These are phyloP conservation scores for Anacardium occidentale DNA, from an alignment of 345 rosid species.

Conservation along the genomic window DNA sequence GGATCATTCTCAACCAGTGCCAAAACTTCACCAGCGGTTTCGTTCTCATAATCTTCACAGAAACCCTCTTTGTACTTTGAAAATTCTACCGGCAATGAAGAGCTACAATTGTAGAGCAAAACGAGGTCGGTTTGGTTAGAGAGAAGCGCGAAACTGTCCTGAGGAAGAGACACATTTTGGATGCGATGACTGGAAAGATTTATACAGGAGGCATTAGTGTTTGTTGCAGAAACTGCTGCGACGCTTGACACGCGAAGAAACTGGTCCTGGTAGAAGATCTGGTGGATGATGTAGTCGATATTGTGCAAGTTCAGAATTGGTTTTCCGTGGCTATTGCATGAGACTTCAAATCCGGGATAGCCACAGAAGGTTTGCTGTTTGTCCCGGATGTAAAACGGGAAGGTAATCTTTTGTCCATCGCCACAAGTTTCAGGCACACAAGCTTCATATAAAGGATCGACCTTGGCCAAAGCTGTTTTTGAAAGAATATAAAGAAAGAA, in stretches of 20 bases:
- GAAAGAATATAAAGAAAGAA: slow-evolving; percentile 11
- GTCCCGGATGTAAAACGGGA: slow-evolving; percentile 37
- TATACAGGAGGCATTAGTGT: not conserved
- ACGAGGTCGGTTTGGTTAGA: not conserved
- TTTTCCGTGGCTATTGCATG: slow-evolving; percentile 26
- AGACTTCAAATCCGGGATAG: slow-evolving; percentile 43
- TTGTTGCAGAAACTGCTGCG: slow-evolving; percentile 8
- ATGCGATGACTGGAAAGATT: slow-evolving; percentile 1
- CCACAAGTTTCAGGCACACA: slow-evolving; percentile 32
- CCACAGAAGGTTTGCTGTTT: slow-evolving; percentile 39
- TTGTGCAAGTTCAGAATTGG: slow-evolving; percentile 24
- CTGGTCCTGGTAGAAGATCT: slow-evolving; percentile 33
- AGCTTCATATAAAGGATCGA: slow-evolving; percentile 20
- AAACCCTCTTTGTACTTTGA: slow-evolving; percentile 4
- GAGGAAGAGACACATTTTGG: slow-evolving; percentile 30
- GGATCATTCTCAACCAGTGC: not conserved
- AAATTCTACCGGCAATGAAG: not conserved
- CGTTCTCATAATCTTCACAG: not conserved
- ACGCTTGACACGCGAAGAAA: slow-evolving; percentile 39
- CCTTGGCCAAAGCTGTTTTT: not conserved
- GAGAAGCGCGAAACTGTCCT: not conserved
- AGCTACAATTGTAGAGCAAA: slow-evolving; percentile 33
- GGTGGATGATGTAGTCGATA: slow-evolving; percentile 24
- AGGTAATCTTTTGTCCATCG: slow-evolving; percentile 27
- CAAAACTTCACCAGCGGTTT: not conserved